Percentiles rank a stretch among this genome's conserved stretches.
Evolutionary conservation across 306 rosid genomes (phyloP).

Genomic region (Pterocarpus santalinus): DNA sequence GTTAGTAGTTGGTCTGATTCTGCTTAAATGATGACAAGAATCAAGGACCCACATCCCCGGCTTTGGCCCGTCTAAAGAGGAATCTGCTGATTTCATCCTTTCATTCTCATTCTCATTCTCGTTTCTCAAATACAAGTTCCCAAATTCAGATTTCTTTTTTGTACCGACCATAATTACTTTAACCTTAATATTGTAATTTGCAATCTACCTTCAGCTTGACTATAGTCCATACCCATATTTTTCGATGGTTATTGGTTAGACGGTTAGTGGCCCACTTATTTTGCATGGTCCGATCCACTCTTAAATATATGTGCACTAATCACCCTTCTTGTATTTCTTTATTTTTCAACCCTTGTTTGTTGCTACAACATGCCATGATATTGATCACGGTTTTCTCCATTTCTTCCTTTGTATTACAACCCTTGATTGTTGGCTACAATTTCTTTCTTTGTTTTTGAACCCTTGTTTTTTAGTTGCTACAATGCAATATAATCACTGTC

Average conservation of each 20-base stretch:
- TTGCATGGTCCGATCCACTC: slow-evolving; percentile 50
- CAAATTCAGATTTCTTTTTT: slow-evolving; percentile 26
- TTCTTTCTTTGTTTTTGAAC: slow-evolving; percentile 16
- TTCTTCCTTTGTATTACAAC: slow-evolving; percentile 15
- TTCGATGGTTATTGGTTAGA: slow-evolving; percentile 50
- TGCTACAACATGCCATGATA: slow-evolving; percentile 18
- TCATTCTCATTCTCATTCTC: slow-evolving; percentile 12
- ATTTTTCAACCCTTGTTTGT: slow-evolving; percentile 34
- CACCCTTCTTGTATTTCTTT: slow-evolving; percentile 30
- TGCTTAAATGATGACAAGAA: slow-evolving; percentile 59
- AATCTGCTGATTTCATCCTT: slow-evolving; percentile 70
- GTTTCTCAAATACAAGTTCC: background rate
- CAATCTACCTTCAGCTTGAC: slow-evolving; percentile 36
- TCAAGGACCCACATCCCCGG: slow-evolving; percentile 43
- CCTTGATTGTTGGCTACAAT: slow-evolving; percentile 21
- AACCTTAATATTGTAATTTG: slow-evolving; percentile 43
- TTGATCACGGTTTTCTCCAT: background rate
- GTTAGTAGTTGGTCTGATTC: slow-evolving; percentile 61
- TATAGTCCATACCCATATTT: slow-evolving; percentile 36
- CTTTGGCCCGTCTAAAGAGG: slow-evolving; percentile 68
- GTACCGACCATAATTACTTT: slow-evolving; percentile 19
- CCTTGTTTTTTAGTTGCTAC: background rate
- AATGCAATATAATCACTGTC: background rate
- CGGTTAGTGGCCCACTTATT: slow-evolving; percentile 59
- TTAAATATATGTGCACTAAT: slow-evolving; percentile 28